Percentiles rank a stretch among this genome's conserved stretches.
These are phyloP conservation scores for Lactifluus volemus DNA, from an alignment of 768 basidiomycete species.

Conservation along the genomic window DNA sequence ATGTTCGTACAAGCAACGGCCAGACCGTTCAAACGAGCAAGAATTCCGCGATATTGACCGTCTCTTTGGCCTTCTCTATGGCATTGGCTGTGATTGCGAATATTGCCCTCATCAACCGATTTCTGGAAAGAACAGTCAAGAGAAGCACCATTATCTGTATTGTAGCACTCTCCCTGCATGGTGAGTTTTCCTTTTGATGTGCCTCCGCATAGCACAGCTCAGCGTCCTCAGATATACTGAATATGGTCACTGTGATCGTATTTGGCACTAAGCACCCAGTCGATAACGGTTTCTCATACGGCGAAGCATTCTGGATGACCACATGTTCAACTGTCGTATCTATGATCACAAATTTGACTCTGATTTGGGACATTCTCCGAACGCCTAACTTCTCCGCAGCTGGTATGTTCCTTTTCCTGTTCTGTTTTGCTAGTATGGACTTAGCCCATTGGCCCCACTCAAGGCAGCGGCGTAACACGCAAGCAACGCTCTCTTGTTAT, in stretches of 20 bases:
- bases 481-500: constrained; percentile 77
- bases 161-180: constrained; percentile 59
- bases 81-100: constrained; percentile 62
- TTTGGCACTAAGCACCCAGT: constrained; percentile 58
- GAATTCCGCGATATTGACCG: constrained; percentile 51
- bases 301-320: constrained; percentile 64
- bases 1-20: constrained; percentile 44
- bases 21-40: constrained; percentile 36
- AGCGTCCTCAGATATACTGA: constrained; percentile 50
- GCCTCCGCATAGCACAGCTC: not conserved
- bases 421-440: not conserved
- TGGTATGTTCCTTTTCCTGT: constrained; percentile 33
- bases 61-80: constrained; percentile 60
- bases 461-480: constrained; percentile 72
- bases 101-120: constrained; percentile 54
- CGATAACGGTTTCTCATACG: constrained; percentile 62
- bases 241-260: constrained; percentile 44
- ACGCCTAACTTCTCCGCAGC: constrained; percentile 56
- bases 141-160: constrained; percentile 55
- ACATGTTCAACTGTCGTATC: constrained; percentile 66
- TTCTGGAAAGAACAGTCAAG: constrained; percentile 60
- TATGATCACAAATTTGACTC: constrained; percentile 53
- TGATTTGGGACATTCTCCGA: constrained; percentile 50
- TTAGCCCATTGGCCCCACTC: not conserved
- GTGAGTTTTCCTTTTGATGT: constrained; percentile 31